Conservation (phyloP, 2,329 filamentous ascomycete species). For the Ophioceras dolichostomum region DNA sequence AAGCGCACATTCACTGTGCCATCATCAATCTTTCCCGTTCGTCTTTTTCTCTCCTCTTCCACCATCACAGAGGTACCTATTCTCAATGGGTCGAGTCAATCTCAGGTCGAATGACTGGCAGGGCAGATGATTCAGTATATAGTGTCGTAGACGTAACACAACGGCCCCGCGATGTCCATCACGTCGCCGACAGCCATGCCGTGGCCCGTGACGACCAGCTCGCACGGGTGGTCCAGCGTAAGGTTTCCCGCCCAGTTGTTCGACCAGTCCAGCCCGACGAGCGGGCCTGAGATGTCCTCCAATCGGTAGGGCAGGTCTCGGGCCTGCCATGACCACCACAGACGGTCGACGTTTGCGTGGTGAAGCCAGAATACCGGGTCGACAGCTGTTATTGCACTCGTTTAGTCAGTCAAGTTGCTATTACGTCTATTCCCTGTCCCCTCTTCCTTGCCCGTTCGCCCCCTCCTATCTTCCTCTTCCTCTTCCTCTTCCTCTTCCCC, state of each 20-base stretch:
- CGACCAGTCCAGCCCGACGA: background rate
- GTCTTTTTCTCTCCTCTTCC: no score
- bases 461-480: no score
- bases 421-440: no score
- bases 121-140: background rate
- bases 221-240: conserved; percentile 6
- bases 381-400: background rate
- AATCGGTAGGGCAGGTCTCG: conserved; percentile 7
- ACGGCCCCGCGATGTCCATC: conserved; percentile 9
- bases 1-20: no score
- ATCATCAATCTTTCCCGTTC: no score
- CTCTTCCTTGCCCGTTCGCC: no score
- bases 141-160: conserved; percentile 8
- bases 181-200: conserved; percentile 5
- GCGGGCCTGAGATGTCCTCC: conserved; percentile 5
- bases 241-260: conserved; percentile 2
- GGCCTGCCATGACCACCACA: conserved; percentile 20
- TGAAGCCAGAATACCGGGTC: conserved; percentile 23
- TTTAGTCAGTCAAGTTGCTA: no score
- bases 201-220: conserved; percentile 1
- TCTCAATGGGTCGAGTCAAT: no score
- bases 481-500: background rate
- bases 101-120: no score
- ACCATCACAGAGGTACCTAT: no score
- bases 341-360: conserved; percentile 20